These are phyloP conservation scores for Pleurotus platypus DNA, from an alignment of 768 basidiomycete genomes.

Conservation along the genomic window DNA sequence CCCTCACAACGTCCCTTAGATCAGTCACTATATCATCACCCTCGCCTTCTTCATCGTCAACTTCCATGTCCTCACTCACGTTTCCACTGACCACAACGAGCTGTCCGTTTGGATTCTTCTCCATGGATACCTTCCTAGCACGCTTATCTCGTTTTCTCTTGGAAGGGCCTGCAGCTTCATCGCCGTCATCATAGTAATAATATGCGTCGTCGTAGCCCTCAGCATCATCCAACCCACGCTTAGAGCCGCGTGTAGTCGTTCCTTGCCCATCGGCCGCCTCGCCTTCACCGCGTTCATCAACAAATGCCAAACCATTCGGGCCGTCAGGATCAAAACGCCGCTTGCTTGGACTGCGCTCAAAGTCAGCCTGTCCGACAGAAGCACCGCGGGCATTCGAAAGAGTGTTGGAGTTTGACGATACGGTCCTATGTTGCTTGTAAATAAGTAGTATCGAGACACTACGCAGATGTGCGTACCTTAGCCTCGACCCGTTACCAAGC, in stretches of 20 bases:
- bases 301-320: conserved; percentile 1
- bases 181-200: conserved; percentile 33
- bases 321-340: background rate
- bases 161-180: conserved; percentile 29
- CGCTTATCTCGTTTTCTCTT: conserved; percentile 47
- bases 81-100: background rate
- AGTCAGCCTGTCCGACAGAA: conserved; percentile 1
- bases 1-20: conserved; percentile 37
- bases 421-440: background rate
- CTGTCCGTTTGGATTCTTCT: conserved; percentile 1
- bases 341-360: background rate
- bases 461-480: background rate
- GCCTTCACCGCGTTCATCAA: background rate
- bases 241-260: conserved; percentile 39
- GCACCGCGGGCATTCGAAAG: conserved; percentile 1
- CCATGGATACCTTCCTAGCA: conserved; percentile 35
- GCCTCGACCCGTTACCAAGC: background rate
- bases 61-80: conserved; percentile 40
- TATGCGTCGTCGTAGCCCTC: background rate
- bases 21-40: conserved; percentile 36
- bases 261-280: background rate
- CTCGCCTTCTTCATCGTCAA: conserved; percentile 38
- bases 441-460: background rate
- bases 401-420: conserved; percentile 3
- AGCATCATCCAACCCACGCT: conserved; percentile 41